Conservation (phyloP, 306 rosid genomes). For the Vicia villosa region DNA sequence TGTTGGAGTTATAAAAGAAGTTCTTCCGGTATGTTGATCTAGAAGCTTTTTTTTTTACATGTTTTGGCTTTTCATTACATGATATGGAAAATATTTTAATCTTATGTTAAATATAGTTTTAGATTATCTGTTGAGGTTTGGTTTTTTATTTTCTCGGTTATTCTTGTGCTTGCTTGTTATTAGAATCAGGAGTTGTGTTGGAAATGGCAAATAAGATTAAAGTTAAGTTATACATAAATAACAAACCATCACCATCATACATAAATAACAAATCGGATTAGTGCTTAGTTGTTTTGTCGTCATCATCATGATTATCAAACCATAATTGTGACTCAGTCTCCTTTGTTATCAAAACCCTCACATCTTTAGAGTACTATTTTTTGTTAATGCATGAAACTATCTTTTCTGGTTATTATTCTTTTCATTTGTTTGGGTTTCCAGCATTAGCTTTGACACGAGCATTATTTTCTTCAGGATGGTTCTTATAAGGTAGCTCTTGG, state of each 20-base stretch:
- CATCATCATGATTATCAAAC: background rate
- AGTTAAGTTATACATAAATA: no score
- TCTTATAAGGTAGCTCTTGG: conserved; percentile 77
- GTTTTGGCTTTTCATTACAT: conserved; percentile 8
- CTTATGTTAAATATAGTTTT: background rate
- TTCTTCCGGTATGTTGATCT: conserved; percentile 71
- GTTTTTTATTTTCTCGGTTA: background rate
- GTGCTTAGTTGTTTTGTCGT: background rate
- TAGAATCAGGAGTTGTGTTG: background rate
- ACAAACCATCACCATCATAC: no score
- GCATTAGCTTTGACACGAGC: conserved; percentile 4
- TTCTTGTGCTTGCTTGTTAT: background rate
- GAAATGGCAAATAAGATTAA: no score
- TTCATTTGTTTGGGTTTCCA: background rate
- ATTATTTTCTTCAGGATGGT: conserved; percentile 71
- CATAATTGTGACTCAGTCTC: background rate
- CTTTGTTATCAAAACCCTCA: background rate
- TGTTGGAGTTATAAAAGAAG: conserved; percentile 78
- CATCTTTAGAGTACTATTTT: background rate
- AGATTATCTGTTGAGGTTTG: background rate
- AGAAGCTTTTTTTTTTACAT: conserved; percentile 6
- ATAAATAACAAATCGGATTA: no score
- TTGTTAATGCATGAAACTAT: conserved; percentile 1
- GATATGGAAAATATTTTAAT: background rate
- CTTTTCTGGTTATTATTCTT: background rate